These are phyloP conservation scores for Omphalotus olearius DNA, from an alignment of 1,284 basidiomycete genomes.

Conservation along the genomic window DNA sequence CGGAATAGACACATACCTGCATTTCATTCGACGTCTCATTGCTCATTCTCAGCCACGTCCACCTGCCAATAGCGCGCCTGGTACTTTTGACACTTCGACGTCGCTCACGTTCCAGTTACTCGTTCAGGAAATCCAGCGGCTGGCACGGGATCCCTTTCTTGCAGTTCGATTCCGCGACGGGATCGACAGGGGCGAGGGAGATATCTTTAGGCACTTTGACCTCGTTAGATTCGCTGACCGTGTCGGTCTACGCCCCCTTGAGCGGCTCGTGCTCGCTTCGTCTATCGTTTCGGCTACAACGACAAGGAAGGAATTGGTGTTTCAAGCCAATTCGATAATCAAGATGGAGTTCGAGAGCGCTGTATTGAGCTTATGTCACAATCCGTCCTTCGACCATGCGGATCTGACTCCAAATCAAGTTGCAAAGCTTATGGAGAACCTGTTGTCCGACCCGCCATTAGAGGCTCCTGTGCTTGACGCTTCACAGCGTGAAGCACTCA, in stretches of 20 bases:
- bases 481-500: conserved; percentile 66
- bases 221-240: conserved; percentile 75
- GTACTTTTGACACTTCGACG: conserved; percentile 64
- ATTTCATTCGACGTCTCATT: conserved; percentile 92
- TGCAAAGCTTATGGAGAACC: conserved; percentile 74
- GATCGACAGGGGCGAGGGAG: conserved; percentile 79
- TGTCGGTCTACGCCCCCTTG: conserved; percentile 73
- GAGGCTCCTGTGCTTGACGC: conserved; percentile 69
- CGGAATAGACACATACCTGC: conserved; percentile 91
- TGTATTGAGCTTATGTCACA: conserved; percentile 65
- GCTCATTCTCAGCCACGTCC: conserved; percentile 76
- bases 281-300: conserved; percentile 68
- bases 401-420: conserved; percentile 73
- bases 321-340: conserved; percentile 64
- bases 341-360: conserved; percentile 76
- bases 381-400: conserved; percentile 74
- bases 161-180: conserved; percentile 85
- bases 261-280: conserved; percentile 71
- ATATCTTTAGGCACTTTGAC: conserved; percentile 77
- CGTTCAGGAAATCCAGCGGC: conserved; percentile 81
- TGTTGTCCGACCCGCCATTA: conserved; percentile 63
- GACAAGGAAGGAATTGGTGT: conserved; percentile 60
- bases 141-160: conserved; percentile 82
- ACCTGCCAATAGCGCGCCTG: conserved; percentile 47
- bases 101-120: conserved; percentile 77